Base-by-base conservation (phyloP, 2,329 filamentous ascomycete species). In the Paramyrothecium roridum region DNA sequence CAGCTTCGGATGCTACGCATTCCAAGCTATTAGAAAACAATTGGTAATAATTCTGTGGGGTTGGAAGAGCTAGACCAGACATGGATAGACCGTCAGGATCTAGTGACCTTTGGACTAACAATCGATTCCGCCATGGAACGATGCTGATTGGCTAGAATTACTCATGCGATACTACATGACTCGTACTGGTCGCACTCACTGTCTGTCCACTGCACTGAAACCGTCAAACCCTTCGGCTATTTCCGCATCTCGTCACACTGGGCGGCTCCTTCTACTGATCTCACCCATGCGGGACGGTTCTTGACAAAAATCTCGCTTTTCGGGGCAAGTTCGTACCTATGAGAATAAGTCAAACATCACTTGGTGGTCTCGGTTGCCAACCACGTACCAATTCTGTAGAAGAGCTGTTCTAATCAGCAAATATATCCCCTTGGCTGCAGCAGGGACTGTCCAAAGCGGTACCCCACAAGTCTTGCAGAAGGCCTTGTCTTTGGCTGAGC, bases 291-390 rank as follows among this genome's bases (percentile, higher is more conserved):
- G 19, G 67, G 67, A 17, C 65, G 54, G 50, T 64, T 61, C 20
- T 57, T 67, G 47, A 63, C 55, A 30, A 67, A 69, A n/a, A 70
- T 63, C 22, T 70, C 67, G 54, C 54, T 62, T n/a, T 50, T 48
- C 4, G 66, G 65, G 16, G 57, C 48, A 3, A 66, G 21, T 19
- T 59, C 50, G 26, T 60, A 52, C 10, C 62, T 61, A 43, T 23
- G 6, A 8, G 1, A 12, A 3, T 19, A 2, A 13, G 8, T 17
- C 2, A 17, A 30, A 37, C n/a, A 13, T 4, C 6, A 48, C 21
- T 34, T 11, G 30, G 8, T 33, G 47, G 46, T 34, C 34, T 45
- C 16, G 7, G 21, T 30, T 8, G 10, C 37, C 12, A 6, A 3
- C 19, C n/a, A 59, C 65, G 51, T 54, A 70, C 66, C 66, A 61